Conservation (phyloP, 306 rosid species). For the Vigna unguiculata region DNA sequence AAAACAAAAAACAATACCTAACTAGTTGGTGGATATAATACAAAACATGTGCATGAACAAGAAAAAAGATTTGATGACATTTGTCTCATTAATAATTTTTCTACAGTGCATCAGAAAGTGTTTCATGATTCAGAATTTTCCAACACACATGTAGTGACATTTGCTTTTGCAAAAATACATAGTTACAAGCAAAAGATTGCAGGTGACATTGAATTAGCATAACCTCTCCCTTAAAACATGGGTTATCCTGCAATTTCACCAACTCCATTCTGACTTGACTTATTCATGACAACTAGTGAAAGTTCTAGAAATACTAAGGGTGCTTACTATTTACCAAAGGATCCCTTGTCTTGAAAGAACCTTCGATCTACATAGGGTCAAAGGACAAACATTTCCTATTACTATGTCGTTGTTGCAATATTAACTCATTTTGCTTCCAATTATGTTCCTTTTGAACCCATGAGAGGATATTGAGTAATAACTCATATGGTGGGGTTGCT, state of each 20-base stretch:
- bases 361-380: constrained; percentile 21
- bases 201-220: neutral
- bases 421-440: constrained; percentile 22
- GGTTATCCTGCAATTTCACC: neutral
- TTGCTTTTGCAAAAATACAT: neutral
- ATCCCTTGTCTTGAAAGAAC: constrained; percentile 25
- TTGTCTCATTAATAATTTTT: no score
- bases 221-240: neutral
- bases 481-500: constrained; percentile 56
- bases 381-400: constrained; percentile 24
- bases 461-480: neutral
- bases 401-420: neutral
- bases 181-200: neutral
- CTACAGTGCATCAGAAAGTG: neutral
- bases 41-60: no score
- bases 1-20: no score
- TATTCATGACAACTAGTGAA: neutral
- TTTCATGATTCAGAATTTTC: neutral
- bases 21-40: no score
- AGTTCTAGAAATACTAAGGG: constrained; percentile 32
- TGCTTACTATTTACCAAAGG: constrained; percentile 35
- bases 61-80: no score
- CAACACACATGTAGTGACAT: neutral
- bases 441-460: constrained; percentile 1
- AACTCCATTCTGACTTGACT: neutral